Base-by-base conservation (phyloP, 192 early-diverging fungal genomes). In the Podila horticola region DNA sequence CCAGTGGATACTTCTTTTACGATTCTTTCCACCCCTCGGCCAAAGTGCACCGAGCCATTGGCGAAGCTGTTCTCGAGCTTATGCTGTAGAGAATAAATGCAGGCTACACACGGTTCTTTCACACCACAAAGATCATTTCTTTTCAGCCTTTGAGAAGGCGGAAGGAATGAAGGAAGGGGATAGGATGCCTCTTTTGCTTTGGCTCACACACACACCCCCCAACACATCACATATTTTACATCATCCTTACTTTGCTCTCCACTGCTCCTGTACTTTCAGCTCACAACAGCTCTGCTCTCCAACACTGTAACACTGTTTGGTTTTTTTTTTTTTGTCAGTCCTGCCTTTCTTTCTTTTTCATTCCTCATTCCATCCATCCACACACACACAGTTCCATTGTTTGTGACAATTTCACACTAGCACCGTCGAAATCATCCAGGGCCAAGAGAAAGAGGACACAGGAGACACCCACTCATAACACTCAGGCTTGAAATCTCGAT, bases 21-120 rank as follows among this genome's bases (percentile, higher is more conserved):
- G 77, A 81, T 22, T 49, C 62, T 1, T 81, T 58, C 48, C 77
- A 81, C 29, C 49, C 67, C 0, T 64, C 77, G 41, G 57, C 77
- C 67, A 81, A 70, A 45, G 51, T 73, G 26, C 77, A 81, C 34
- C 52, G 62, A 2, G 77, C 66, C 61, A 38, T 81, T 52, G 77
- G 66, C 22, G 58, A 69, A 5, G 67, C 57, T 19, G n/a, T 81
- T 5, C 58, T 81, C 11, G 30, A 41, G 41, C 2, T 60, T 20
- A 17, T 72, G 13, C 19, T 72, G 51, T 45, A 12, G 15, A 45
- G 0, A 45, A 41, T 41, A 45, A 45, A 57, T 13, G 0, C 31
- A 55, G 30, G 50, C 30, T 28, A 12, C 2, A 17, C 15, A 4
- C 10, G 41, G 41, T 8, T 45, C 41, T 41, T 41, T 41, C 41